Evolutionary conservation across 2,329 filamentous ascomycete genomes (phyloP).

Genomic region (Colletotrichum kahawae): DNA sequence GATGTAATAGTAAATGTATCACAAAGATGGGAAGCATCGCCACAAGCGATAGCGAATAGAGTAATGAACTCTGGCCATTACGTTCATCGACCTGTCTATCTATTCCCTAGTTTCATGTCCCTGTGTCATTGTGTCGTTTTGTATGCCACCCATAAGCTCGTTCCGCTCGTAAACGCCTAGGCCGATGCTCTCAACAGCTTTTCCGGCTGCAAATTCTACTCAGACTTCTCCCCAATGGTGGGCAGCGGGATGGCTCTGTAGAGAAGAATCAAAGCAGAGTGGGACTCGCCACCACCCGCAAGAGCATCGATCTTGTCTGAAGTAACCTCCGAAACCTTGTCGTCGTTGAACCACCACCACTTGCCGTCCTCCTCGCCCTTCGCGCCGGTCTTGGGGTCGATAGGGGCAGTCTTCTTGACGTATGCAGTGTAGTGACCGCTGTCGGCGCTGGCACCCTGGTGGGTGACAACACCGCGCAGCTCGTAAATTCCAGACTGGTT

Average conservation of each 20-base stretch:
- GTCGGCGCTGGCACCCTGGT: conserved; percentile 95
- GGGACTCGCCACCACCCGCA: conserved; percentile 86
- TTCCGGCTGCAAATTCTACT: conserved; percentile 27
- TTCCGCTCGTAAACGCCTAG: conserved; percentile 21
- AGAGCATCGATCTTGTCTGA: conserved; percentile 90
- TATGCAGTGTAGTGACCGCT: conserved; percentile 98
- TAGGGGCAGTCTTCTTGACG: conserved; percentile 83
- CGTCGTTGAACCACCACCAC: conserved; percentile 99
- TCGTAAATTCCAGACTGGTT: conserved; percentile 97
- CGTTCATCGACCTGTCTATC: conserved; percentile 9
- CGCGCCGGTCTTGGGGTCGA: conserved; percentile 79
- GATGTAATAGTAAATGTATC: neutral
- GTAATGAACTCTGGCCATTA: conserved; percentile 8
- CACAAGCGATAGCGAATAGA: neutral
- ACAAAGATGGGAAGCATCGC: neutral
- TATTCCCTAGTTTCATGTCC: conserved; percentile 7
- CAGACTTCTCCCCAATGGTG: conserved; percentile 50
- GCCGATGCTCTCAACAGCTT: conserved; percentile 2
- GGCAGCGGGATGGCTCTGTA: conserved; percentile 78
- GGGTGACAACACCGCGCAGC: conserved; percentile 90
- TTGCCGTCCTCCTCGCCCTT: conserved; percentile 84
- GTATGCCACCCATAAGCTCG: conserved; percentile 15
- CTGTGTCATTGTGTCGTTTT: conserved; percentile 7
- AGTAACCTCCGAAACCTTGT: conserved; percentile 92
- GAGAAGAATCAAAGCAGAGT: conserved; percentile 81